Percentiles rank a stretch among this genome's conserved stretches.
phyloP scores from a whole-genome alignment of 768 basidiomycete species.

The Daedaleopsis sinensis region DNA sequence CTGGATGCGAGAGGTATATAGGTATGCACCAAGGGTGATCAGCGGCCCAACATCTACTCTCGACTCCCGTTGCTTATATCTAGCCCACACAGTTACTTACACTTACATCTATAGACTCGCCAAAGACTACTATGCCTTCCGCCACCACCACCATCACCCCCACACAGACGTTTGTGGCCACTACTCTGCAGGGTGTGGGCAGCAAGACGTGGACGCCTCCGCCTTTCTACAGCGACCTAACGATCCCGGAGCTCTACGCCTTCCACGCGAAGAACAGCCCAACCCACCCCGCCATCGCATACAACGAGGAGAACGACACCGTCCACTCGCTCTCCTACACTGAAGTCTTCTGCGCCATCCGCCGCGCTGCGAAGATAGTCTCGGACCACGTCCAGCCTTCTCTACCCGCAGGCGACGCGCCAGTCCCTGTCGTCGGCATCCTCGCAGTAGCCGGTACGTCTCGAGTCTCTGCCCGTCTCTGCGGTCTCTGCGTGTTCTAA shows the following conservation, averaged over 20 bases:
- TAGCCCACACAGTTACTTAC: too few species aligned
- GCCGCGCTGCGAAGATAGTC: slow-evolving; percentile 27
- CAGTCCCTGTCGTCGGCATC: slow-evolving; percentile 28
- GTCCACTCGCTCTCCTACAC: slow-evolving; percentile 25
- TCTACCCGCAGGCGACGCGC: background rate
- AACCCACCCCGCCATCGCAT: slow-evolving; percentile 36
- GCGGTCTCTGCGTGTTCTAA: background rate
- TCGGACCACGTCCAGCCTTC: background rate
- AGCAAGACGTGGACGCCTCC: slow-evolving; percentile 36
- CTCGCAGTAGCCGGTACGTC: slow-evolving; percentile 13
- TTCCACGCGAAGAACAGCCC: slow-evolving; percentile 37
- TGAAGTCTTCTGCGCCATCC: slow-evolving; percentile 30
- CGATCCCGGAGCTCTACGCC: slow-evolving; percentile 40
- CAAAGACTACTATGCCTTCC: too few species aligned
- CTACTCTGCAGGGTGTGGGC: background rate
- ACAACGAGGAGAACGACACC: slow-evolving; percentile 21
- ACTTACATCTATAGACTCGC: too few species aligned
- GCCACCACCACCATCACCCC: too few species aligned
- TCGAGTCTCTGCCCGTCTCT: background rate
- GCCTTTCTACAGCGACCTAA: slow-evolving; percentile 36
- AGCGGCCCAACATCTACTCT: too few species aligned
- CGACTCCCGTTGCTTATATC: too few species aligned
- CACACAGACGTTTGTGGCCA: background rate
- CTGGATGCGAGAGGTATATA: too few species aligned
- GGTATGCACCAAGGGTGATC: too few species aligned